A percentile compares a stretch with the other conserved stretches of the same genome.
phyloP scores from a whole-genome alignment of 2,329 filamentous ascomycete species.

The Fonsecaea pedrosoi region DNA sequence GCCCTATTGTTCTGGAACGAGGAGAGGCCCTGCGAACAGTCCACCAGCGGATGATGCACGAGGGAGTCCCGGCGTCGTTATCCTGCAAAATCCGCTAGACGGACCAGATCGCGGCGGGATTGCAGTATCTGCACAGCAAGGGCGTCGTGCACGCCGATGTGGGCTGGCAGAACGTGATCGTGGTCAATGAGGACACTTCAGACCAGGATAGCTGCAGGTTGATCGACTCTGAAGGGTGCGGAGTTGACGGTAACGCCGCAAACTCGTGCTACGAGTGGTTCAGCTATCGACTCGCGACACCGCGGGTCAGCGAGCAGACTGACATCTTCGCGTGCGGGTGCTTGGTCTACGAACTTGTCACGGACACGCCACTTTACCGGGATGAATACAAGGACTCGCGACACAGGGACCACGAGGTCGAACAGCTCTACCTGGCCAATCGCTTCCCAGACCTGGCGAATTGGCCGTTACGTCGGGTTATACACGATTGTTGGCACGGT shows the following conservation, averaged over 20 bases:
- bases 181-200: background rate
- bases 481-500: background rate
- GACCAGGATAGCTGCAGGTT: slow-evolving; percentile 9
- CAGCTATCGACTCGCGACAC: slow-evolving; percentile 22
- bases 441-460: slow-evolving; percentile 21
- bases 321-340: slow-evolving; percentile 22
- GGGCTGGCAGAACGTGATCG: no score
- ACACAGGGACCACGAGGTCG: background rate
- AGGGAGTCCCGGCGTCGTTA: no score
- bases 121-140: no score
- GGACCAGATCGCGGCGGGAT: no score
- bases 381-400: slow-evolving; percentile 9
- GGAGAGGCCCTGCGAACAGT: no score
- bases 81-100: no score
- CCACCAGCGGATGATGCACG: no score
- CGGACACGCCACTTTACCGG: slow-evolving; percentile 22
- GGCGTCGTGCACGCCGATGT: no score
- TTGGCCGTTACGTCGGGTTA: no score
- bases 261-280: slow-evolving; percentile 28
- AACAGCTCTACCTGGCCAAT: slow-evolving; percentile 11
- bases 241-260: slow-evolving; percentile 13
- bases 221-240: slow-evolving; percentile 24
- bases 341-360: slow-evolving; percentile 10
- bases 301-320: slow-evolving; percentile 8
- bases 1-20: no score